A percentile compares a stretch with the other conserved stretches of the same genome.
Conservation (phyloP, 768 basidiomycete genomes). For the Terana coerulea region DNA sequence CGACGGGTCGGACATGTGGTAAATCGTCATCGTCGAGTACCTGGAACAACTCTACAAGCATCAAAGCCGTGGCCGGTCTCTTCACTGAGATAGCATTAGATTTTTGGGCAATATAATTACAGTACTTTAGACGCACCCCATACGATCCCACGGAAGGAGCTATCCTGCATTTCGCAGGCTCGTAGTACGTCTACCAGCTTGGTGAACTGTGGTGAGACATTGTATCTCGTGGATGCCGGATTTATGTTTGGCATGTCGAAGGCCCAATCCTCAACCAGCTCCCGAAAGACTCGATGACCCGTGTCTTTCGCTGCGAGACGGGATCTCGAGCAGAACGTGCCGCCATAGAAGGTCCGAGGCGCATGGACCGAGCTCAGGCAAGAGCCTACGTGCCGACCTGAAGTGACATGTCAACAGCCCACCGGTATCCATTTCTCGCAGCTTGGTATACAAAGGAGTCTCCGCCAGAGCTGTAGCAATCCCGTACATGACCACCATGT, state of each 20-base stretch:
- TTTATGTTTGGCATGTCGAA: conserved; percentile 64
- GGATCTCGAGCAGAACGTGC: conserved; percentile 39
- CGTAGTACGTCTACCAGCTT: conserved; percentile 57
- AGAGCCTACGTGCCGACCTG: conserved; percentile 41
- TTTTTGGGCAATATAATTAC: neutral
- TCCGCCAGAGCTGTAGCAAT: conserved; percentile 29
- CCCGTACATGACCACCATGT: conserved; percentile 51
- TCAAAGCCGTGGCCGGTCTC: conserved; percentile 46
- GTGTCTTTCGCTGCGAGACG: conserved; percentile 26
- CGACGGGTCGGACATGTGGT: conserved; percentile 28
- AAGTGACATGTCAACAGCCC: conserved; percentile 41
- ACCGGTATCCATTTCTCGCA: conserved; percentile 42
- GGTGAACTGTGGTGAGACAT: conserved; percentile 66
- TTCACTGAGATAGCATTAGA: conserved; percentile 39
- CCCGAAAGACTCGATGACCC: conserved; percentile 19
- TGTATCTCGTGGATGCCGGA: conserved; percentile 52
- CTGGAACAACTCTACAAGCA: conserved; percentile 57
- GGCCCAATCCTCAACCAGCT: conserved; percentile 54
- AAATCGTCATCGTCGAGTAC: conserved; percentile 41
- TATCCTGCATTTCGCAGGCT: conserved; percentile 48
- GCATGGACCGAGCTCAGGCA: conserved; percentile 59
- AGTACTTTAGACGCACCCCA: conserved; percentile 4
- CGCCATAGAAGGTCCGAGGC: conserved; percentile 73
- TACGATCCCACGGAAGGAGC: conserved; percentile 61
- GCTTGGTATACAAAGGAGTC: conserved; percentile 42